These are phyloP conservation scores for Lippia alba DNA, from an alignment of 305 asterid genomes.

Conservation along the genomic window DNA sequence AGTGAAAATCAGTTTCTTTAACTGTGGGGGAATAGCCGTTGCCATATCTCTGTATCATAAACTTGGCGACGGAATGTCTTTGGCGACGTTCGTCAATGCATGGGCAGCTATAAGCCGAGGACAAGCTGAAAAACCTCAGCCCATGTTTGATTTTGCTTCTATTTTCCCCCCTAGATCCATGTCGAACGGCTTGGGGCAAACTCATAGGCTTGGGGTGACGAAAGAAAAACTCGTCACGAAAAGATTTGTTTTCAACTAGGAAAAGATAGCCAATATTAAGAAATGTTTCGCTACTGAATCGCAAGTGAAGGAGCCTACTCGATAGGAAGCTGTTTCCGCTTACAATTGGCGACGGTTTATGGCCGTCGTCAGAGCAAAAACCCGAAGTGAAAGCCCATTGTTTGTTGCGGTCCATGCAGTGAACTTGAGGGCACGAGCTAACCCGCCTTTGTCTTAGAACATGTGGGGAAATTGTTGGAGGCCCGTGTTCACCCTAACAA, in stretches of 20 bases:
- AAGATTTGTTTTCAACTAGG: neutral
- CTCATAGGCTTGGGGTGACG: neutral
- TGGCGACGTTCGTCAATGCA: neutral
- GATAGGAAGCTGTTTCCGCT: neutral
- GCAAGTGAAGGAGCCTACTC: neutral
- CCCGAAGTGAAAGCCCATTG: neutral
- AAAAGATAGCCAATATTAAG: neutral
- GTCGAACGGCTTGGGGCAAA: neutral
- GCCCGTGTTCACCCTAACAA: neutral
- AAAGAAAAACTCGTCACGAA: neutral
- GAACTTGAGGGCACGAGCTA: conserved; percentile 43
- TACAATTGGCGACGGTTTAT: conserved; percentile 35
- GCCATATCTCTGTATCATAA: neutral
- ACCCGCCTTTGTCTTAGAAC: conserved; percentile 30
- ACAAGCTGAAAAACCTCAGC: neutral
- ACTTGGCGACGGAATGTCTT: neutral
- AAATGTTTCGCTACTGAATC: neutral
- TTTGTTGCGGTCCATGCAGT: conserved; percentile 38
- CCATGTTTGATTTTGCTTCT: neutral
- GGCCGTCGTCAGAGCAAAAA: neutral
- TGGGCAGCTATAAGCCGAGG: too few relatives aligned
- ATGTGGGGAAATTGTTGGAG: conserved; percentile 43
- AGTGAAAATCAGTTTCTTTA: neutral
- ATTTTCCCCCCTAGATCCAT: neutral
- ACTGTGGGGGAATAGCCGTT: neutral